These are phyloP conservation scores for Quercus cerris DNA, from an alignment of 306 rosid species.

Conservation along the genomic window DNA sequence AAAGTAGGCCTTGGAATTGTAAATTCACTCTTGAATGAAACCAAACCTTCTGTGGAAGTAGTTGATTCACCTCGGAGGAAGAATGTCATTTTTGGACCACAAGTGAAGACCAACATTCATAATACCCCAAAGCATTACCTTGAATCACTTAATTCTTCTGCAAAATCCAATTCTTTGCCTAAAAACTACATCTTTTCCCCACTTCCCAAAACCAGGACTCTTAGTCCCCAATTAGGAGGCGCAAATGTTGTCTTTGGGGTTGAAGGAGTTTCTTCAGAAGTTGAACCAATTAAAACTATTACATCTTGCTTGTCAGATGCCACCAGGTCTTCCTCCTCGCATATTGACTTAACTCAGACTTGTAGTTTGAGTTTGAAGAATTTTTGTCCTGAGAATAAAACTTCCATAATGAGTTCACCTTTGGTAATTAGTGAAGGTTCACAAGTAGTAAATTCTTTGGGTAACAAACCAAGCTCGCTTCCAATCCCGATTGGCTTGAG, in stretches of 20 bases:
- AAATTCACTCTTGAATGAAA: slow-evolving; percentile 60
- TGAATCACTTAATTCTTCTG: slow-evolving; percentile 36
- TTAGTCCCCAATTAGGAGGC: slow-evolving; percentile 28
- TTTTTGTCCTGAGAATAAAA: slow-evolving; percentile 27
- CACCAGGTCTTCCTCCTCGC: slow-evolving; percentile 31
- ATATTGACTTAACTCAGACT: slow-evolving; percentile 21
- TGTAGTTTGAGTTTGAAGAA: slow-evolving; percentile 24
- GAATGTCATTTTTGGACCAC: slow-evolving; percentile 68
- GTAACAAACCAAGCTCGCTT: slow-evolving; percentile 51
- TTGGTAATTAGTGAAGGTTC: slow-evolving; percentile 19
- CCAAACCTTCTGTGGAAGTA: slow-evolving; percentile 36
- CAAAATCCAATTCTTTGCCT: slow-evolving; percentile 66
- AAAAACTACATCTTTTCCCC: slow-evolving; percentile 58
- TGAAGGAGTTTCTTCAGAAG: slow-evolving; percentile 25
- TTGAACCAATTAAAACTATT: slow-evolving; percentile 28
- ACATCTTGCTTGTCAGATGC: slow-evolving; percentile 38
- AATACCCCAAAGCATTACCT: slow-evolving; percentile 33
- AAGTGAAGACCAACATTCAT: slow-evolving; percentile 44
- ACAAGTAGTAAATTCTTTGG: slow-evolving; percentile 31
- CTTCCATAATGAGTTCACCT: slow-evolving; percentile 23
- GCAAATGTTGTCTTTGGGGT: slow-evolving; percentile 29
- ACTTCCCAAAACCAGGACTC: slow-evolving; percentile 35
- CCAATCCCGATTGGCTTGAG: slow-evolving; percentile 55
- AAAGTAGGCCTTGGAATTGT: slow-evolving; percentile 77
- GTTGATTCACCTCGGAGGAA: slow-evolving; percentile 46